These are phyloP conservation scores for Cercospora sp. DNA, from an alignment of 2,329 filamentous ascomycete genomes.

Conservation along the genomic window DNA sequence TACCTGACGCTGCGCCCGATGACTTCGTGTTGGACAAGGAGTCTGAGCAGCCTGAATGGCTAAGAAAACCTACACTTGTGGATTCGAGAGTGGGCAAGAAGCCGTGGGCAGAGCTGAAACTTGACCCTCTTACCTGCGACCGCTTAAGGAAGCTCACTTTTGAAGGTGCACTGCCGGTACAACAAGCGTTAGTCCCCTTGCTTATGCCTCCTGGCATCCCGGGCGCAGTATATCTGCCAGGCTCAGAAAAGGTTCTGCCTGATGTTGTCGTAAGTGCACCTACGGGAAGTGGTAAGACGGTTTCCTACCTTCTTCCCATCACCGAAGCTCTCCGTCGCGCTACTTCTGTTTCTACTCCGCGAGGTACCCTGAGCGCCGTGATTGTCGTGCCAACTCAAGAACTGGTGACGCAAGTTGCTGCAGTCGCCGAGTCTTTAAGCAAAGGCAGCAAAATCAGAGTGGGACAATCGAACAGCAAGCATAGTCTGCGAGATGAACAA, in stretches of 20 bases:
- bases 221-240: constrained; percentile 31
- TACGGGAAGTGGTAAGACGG: constrained; percentile 92
- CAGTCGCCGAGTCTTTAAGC: constrained; percentile 72
- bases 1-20: constrained; percentile 19
- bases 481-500: constrained; percentile 69
- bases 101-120: constrained; percentile 8
- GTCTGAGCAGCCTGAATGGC: constrained; percentile 77
- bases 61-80: constrained; percentile 62
- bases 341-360: constrained; percentile 44
- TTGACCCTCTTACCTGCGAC: constrained; percentile 35
- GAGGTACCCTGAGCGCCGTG: constrained; percentile 71
- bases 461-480: constrained; percentile 79
- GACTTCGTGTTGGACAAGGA: constrained; percentile 63
- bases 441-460: constrained; percentile 72
- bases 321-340: constrained; percentile 69
- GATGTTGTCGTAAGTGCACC: constrained; percentile 90
- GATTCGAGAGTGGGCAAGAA: constrained; percentile 4
- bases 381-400: constrained; percentile 83
- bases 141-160: constrained; percentile 69
- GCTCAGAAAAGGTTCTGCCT: constrained; percentile 41
- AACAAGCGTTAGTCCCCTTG: constrained; percentile 76
- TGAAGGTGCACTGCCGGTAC: constrained; percentile 72
- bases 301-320: constrained; percentile 87
- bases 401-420: constrained; percentile 73
- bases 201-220: constrained; percentile 61